A percentile compares a stretch with the other conserved stretches of the same genome.
Evolutionary conservation across 2,329 filamentous ascomycete species (phyloP).

Genomic region (Didymella glomerata): DNA sequence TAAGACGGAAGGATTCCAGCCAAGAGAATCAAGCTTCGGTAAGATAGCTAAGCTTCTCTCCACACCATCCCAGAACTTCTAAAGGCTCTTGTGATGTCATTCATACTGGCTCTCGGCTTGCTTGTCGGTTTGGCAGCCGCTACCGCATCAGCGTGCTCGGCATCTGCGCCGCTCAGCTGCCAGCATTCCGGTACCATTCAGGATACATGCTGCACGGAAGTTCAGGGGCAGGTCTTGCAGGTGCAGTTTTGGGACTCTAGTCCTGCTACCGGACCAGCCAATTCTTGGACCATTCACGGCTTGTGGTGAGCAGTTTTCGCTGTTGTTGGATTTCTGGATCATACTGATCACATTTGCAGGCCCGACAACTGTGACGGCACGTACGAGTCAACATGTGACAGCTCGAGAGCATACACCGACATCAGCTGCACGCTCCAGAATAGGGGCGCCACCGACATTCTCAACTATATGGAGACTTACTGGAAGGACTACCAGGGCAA

Average conservation of each 20-base stretch:
- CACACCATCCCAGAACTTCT: not conserved
- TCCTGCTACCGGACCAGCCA: conserved; percentile 13
- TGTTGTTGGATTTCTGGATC: too few species aligned
- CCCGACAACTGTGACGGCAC: conserved; percentile 12
- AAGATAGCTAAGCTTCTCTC: conserved; percentile 9
- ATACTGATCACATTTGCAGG: conserved; percentile 1
- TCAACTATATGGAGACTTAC: conserved; percentile 9
- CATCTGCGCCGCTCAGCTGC: conserved; percentile 14
- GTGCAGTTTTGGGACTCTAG: conserved; percentile 14
- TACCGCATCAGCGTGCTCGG: conserved; percentile 7
- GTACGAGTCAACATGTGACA: conserved; percentile 10
- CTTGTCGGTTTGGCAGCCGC: conserved; percentile 6
- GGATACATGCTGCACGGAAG: conserved; percentile 13
- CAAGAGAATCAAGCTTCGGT: conserved; percentile 6
- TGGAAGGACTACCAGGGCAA: conserved; percentile 14
- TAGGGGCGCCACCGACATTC: conserved; percentile 3
- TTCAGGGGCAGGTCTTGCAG: conserved; percentile 9
- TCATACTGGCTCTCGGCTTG: conserved; percentile 1
- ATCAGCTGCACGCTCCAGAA: conserved; percentile 9
- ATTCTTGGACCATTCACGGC: conserved; percentile 15
- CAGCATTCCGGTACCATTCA: conserved; percentile 1
- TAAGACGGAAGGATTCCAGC: conserved; percentile 3
- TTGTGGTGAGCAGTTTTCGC: not conserved
- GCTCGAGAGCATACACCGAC: conserved; percentile 7
- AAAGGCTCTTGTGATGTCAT: not conserved